These are phyloP conservation scores for Orbilia oligospora DNA, from an alignment of 2,329 filamentous ascomycete species.

Conservation along the genomic window DNA sequence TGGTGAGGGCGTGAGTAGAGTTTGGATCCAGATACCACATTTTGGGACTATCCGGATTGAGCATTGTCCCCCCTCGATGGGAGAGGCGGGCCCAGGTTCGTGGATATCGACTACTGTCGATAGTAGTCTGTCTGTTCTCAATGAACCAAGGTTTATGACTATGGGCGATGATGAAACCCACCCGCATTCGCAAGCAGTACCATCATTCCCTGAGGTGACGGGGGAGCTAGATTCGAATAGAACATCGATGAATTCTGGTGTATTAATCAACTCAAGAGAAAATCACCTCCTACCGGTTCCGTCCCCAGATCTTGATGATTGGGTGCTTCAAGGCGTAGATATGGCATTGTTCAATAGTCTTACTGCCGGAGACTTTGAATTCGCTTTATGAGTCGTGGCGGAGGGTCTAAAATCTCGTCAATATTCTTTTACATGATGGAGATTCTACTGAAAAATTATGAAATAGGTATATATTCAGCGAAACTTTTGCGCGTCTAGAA, in stretches of 20 bases:
- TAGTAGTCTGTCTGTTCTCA: neutral
- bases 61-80: neutral
- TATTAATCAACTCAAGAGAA: too few species aligned
- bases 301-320: constrained; percentile 62
- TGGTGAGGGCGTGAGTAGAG: constrained; percentile 53
- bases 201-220: neutral
- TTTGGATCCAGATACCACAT: constrained; percentile 69
- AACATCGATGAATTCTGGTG: too few species aligned
- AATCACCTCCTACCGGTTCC: too few species aligned
- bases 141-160: too few species aligned
- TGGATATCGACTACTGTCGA: neutral
- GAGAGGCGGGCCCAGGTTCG: neutral
- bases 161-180: neutral
- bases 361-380: neutral
- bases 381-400: neutral
- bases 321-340: constrained; percentile 66
- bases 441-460: too few species aligned
- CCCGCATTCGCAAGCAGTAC: too few species aligned
- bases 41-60: constrained; percentile 68
- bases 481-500: too few species aligned
- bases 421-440: too few species aligned
- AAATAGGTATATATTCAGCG: too few species aligned
- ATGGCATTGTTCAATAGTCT: constrained; percentile 65
- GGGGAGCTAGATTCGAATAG: neutral
- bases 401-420: too few species aligned